Evolutionary conservation across 805 yeast genomes (phyloP).

Genomic region (Kazachstania kunashirensis): DNA sequence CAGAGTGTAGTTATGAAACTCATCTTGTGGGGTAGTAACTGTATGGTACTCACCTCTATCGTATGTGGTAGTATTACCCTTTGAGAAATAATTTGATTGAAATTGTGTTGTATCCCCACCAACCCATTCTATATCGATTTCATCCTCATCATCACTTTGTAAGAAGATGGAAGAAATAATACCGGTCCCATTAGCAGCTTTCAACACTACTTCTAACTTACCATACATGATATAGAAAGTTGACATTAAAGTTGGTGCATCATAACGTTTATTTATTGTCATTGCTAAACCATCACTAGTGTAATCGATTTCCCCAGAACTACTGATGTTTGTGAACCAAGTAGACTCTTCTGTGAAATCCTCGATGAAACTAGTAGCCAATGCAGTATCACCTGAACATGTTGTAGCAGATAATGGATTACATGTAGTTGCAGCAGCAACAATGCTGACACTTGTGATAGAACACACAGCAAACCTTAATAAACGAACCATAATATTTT

Average conservation of each 20-base stretch:
- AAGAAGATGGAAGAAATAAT: constrained; percentile 72
- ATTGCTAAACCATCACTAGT: constrained; percentile 51
- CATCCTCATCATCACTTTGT: constrained; percentile 80
- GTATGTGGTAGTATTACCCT: constrained; percentile 68
- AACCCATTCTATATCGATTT: constrained; percentile 79
- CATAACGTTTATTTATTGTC: constrained; percentile 51
- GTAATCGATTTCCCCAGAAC: constrained; percentile 37
- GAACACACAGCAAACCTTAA: too few species aligned
- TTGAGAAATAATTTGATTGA: constrained; percentile 72
- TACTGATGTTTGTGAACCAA: constrained; percentile 35
- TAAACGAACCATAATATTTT: too few species aligned
- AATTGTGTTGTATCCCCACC: constrained; percentile 71
- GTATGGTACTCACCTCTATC: constrained; percentile 70
- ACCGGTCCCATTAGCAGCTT: constrained; percentile 72
- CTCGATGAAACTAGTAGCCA: constrained; percentile 44
- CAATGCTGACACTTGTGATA: too few species aligned
- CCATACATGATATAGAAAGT: constrained; percentile 86
- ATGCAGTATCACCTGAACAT: constrained; percentile 49
- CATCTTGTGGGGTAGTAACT: constrained; percentile 43
- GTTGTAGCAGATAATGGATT: constrained; percentile 34
- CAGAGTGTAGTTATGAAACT: constrained; percentile 67
- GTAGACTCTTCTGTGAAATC: constrained; percentile 40
- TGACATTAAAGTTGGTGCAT: constrained; percentile 71
- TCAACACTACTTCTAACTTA: constrained; percentile 57
- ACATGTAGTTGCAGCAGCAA: constrained; percentile 24